Evolutionary conservation across 441 rosid species (phyloP), one percentile per base, ranked within the genome.

Genomic region (Adansonia madagascariensis): DNA sequence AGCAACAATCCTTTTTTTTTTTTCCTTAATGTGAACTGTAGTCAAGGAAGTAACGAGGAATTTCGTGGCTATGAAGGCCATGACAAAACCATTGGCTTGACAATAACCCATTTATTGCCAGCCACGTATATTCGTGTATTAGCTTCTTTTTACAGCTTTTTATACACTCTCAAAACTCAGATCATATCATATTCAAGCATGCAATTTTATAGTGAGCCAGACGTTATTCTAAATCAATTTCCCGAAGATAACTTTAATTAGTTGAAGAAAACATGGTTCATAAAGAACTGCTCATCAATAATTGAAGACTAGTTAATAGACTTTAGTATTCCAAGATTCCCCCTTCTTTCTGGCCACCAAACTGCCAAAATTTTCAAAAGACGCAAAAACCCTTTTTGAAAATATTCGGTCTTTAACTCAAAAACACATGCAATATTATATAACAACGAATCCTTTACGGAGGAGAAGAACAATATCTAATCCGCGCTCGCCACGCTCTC

Each of bases 351-450:
- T 55, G 56, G 79, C 67, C 76, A 70, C 39, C 72, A 12, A 75
- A 47, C 46, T 61, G 76, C 74, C 79, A 12, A 63, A 35, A 6
- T 78, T 74, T 75, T 78, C 84, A 75, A 71, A 75, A 77, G 47
- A 61, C 74, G 57, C 20, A 11, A 24, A 5, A 65, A 9, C 12
- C 8, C 78, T 17, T 73, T 18, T 77, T 59, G 71, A 74, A 73
- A 66, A 22, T n/a, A 9, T 44, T 27, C 41, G 0, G 47, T 47
- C 10, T 35, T 27, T 63, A 35, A 35, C 47, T 63, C 4, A 10
- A 3, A 20, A 46, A 10, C 11, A 50, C 43, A 22, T 52, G 59
- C 43, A 27, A 15, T 10, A 60, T 10, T 9, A 27, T 27, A 27
- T 4, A 27, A 27, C 15, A n/a, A 52, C 46, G 47, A 70, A 50